Base-by-base conservation (phyloP, 306 rosid genomes). In the Quillaja saponaria region DNA sequence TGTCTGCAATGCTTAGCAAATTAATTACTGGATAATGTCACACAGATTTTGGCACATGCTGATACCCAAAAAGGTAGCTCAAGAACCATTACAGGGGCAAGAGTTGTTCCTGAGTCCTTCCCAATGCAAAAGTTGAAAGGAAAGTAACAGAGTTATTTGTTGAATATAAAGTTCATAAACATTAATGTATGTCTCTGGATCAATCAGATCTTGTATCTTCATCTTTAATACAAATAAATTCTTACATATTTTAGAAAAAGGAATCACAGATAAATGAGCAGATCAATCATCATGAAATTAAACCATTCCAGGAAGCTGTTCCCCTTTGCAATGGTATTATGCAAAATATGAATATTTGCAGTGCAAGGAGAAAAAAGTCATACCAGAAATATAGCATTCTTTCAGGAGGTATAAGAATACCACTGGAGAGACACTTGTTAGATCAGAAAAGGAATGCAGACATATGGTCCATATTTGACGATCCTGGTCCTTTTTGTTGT, bases 341-440 rank as follows among this genome's bases (percentile, higher is more conserved):
- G 54, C 64, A 61, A 6, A 53, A 50, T 61, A 38, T 25, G 49
- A 66, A 28, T 7, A 59, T 34, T 6, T 42, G 45, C 45, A 51
- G 55, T 37, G 18, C 10, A 49, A 33, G 18, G 61, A 66, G 41
- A 66, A 66, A 51, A 62, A 25, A 42, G 28, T 4, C 94, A 34
- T 86, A 92, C 97, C 97, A 76, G 68, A 58, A 63, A 67, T 63
- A 69, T 94, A 87, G 54, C 90, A 94, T 64, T 81, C 91, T 80
- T 87, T 94, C 69, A 94, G 77, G 56, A 89, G 90, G 76, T 74
- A 81, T 52, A 94, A 19, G 76, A 94, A 94, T 46, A 89, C 86
- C 73, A 83, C 74, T 0, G 97, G 99, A 55, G 99, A 75, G 44
- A 87, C 85, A 61, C 76, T 79, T 14, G 71, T 46, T 28, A 94